phyloP scores from a whole-genome alignment of 768 basidiomycete species.

The Suillus subalutaceus region DNA sequence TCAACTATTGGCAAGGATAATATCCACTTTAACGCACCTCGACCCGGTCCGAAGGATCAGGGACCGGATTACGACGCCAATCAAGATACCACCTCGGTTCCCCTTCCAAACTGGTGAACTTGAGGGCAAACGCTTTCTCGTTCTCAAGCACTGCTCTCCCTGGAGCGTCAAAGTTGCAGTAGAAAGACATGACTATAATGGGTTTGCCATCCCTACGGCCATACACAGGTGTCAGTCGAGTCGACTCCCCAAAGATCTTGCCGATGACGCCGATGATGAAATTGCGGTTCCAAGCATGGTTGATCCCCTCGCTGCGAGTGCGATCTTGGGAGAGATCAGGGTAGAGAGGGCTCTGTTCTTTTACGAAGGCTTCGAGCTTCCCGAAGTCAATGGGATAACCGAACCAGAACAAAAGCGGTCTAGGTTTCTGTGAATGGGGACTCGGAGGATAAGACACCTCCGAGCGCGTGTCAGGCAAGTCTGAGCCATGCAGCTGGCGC shows the following conservation, averaged over 20 bases:
- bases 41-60: background rate
- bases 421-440: background rate
- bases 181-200: slow-evolving; percentile 1
- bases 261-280: slow-evolving; percentile 3
- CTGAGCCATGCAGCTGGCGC: background rate
- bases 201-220: background rate
- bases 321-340: slow-evolving; percentile 1
- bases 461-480: background rate
- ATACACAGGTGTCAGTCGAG: background rate
- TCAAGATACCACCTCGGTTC: slow-evolving; percentile 1
- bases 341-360: background rate
- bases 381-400: background rate
- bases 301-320: background rate
- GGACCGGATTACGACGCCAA: background rate
- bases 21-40: background rate
- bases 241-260: slow-evolving; percentile 5
- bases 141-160: background rate
- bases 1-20: background rate
- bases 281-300: background rate
- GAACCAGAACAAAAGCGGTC: background rate
- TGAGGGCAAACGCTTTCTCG: background rate
- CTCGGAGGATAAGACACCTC: background rate
- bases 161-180: slow-evolving; percentile 2
- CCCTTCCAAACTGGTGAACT: background rate
- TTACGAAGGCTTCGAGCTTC: background rate